Evolutionary conservation across 768 basidiomycete genomes (phyloP).

Genomic region (Mycena capillaripes): DNA sequence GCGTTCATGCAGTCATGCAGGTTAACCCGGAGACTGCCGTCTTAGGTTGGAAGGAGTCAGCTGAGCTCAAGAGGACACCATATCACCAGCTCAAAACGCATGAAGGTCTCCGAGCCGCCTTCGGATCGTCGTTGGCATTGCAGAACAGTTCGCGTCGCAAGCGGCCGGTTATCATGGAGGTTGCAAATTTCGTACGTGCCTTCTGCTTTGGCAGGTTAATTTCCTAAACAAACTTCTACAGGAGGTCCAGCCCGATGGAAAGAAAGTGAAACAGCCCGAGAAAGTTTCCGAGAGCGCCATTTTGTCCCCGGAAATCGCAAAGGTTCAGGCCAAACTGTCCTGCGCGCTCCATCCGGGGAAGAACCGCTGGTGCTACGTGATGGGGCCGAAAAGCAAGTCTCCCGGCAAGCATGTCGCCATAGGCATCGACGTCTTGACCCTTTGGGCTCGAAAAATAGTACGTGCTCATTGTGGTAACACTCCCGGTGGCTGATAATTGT

Average conservation of each 20-base stretch:
- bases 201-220: neutral
- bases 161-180: neutral
- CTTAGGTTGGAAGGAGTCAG: neutral
- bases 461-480: too few species aligned
- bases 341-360: conserved; percentile 5
- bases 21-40: neutral
- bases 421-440: neutral
- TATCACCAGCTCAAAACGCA: neutral
- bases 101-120: neutral
- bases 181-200: neutral
- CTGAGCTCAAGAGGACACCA: neutral
- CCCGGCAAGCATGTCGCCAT: neutral
- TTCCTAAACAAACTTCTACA: neutral
- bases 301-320: neutral
- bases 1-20: neutral
- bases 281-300: neutral
- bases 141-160: neutral
- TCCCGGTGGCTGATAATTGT: neutral
- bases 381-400: neutral
- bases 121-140: neutral
- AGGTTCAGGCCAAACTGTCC: neutral
- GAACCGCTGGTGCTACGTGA: conserved; percentile 11
- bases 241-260: neutral
- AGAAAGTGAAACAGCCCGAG: neutral
- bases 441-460: conserved; percentile 1